Base-by-base conservation (phyloP, 805 yeast species). In the Starmerella powellii region DNA sequence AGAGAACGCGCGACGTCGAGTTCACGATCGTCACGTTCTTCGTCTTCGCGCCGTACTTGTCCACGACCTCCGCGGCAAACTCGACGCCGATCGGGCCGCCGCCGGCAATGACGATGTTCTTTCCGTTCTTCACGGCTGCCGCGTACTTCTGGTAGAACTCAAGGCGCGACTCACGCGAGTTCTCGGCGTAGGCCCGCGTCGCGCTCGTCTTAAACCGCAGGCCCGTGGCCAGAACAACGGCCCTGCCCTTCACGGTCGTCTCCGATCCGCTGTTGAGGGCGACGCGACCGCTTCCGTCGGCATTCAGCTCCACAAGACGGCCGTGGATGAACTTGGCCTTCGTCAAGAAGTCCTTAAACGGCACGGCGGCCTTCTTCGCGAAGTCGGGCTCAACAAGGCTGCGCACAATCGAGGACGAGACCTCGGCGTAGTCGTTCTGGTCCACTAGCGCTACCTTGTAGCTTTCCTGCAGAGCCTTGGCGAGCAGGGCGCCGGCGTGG, bases 171-270 rank as follows among this genome's bases (percentile, higher is more conserved):
- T 6, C 26, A 4, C 17, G 6, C 8, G 34, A 27, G 26, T 15
- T 3, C 34, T 40, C 38, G 12, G 10, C 8, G 21, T 12, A 4
- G 21, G 43, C 12, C 3, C 43, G 20, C 13, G 35, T 6, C 8
- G 39, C 43, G 21, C 28, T n/a, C 17, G 18, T 8, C 11, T 13
- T 13, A 39, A 29, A 34, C 17, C 29, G 29, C 35, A 21, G 23
- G 23, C 43, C 43, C 34, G 43, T 40, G 24, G 40, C 42, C 30
- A 40, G 35, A n/a, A 40, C 43, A 10, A 29, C 43, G 13, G 29
- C 43, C 18, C 26, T 26, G 18, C 38, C 43, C 34, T 28, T 17
- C 21, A 40, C 32, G n/a, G 26, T 26, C 12, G 24, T 8, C 18
- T 12, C 15, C 16, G 15, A 12, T 6, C 15, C 18, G 15, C n/a